A percentile compares a stretch with the other conserved stretches of the same genome.
These are phyloP conservation scores for Pisolithus orientalis DNA, from an alignment of 768 basidiomycete genomes.

Conservation along the genomic window DNA sequence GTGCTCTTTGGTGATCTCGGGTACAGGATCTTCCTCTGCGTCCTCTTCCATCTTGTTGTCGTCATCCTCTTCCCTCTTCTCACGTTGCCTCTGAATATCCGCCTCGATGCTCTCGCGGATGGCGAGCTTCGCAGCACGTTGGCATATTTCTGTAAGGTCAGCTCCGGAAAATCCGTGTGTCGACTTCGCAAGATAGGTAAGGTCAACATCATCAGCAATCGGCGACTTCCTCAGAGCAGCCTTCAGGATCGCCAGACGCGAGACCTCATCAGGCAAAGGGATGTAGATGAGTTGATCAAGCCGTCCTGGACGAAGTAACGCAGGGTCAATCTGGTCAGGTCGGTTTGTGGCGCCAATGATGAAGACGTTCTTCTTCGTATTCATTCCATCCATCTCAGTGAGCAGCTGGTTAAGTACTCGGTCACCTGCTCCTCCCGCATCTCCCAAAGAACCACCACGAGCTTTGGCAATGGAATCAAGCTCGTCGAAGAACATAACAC, in stretches of 20 bases:
- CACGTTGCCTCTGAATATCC: constrained; percentile 75
- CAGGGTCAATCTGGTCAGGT: constrained; percentile 92
- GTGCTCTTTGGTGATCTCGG: constrained; percentile 83
- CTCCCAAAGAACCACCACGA: constrained; percentile 77
- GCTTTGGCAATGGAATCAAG: constrained; percentile 98
- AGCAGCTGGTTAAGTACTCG: constrained; percentile 96
- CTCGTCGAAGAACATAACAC: constrained; percentile 99
- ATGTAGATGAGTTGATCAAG: constrained; percentile 99
- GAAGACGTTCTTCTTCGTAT: constrained; percentile 96
- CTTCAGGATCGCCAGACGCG: constrained; percentile 85
- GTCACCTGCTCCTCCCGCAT: constrained; percentile 94
- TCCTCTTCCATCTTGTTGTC: constrained; percentile 63
- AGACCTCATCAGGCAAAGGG: constrained; percentile 91
- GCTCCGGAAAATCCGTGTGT: constrained; percentile 99
- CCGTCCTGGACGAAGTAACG: constrained; percentile 93
- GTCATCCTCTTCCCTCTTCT: constrained; percentile 76
- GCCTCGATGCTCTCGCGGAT: constrained; percentile 92
- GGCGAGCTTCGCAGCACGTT: constrained; percentile 93
- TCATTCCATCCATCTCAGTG: constrained; percentile 99
- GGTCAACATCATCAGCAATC: constrained; percentile 73
- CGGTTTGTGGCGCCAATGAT: constrained; percentile 96
- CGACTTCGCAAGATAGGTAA: constrained; percentile 79
- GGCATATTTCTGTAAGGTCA: constrained; percentile 98
- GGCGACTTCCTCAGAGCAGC: constrained; percentile 94
- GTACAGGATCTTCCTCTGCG: constrained; percentile 82